These are phyloP conservation scores for Thielaviopsis cerberus DNA, from an alignment of 2,329 filamentous ascomycete genomes.

Conservation along the genomic window DNA sequence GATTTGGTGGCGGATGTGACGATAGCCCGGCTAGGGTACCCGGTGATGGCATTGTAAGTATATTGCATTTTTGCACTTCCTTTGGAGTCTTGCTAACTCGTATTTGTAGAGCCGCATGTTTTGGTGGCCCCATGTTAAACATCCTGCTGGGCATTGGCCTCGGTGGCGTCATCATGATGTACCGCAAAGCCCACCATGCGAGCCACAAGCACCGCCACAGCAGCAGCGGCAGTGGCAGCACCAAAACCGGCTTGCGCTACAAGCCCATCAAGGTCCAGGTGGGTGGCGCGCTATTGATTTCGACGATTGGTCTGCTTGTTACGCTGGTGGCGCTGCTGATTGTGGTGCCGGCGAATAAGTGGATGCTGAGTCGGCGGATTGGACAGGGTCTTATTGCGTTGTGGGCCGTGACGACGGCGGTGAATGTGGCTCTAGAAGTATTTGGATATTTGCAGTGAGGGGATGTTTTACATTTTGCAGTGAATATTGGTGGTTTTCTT, in stretches of 20 bases:
- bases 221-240: constrained; percentile 44
- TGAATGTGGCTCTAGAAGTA: constrained; percentile 68
- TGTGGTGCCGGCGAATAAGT: constrained; percentile 66
- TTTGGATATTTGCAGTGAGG: constrained; percentile 28
- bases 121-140: constrained; percentile 96
- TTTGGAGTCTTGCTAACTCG: not conserved
- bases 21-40: constrained; percentile 78
- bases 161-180: constrained; percentile 72
- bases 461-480: constrained; percentile 17
- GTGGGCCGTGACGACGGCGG: constrained; percentile 62
- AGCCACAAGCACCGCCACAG: constrained; percentile 16
- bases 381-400: constrained; percentile 63
- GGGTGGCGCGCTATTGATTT: constrained; percentile 68
- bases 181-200: constrained; percentile 43
- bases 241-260: constrained; percentile 46
- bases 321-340: constrained; percentile 65
- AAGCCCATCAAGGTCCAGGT: constrained; percentile 69
- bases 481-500: not conserved
- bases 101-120: constrained; percentile 54
- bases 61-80: not conserved
- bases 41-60: constrained; percentile 71
- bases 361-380: constrained; percentile 67
- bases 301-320: constrained; percentile 61
- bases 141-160: constrained; percentile 90
- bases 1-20: constrained; percentile 91